Conservation (phyloP, 202 grass and related monocot genomes). For the Zoysia matrella region DNA sequence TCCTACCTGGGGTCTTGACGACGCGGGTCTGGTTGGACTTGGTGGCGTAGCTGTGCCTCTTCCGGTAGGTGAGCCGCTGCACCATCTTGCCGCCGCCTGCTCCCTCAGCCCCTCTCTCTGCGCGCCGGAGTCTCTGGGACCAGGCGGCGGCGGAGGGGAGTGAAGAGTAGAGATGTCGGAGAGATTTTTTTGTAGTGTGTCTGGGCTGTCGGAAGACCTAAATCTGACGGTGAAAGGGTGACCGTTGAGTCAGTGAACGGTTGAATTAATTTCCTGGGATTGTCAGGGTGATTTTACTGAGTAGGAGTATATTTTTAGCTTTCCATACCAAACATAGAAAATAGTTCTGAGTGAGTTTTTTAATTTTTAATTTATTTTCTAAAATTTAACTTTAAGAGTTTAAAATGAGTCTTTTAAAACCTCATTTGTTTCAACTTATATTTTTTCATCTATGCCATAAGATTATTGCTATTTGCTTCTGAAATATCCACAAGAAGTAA, state of each 20-base stretch:
- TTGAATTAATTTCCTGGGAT: background rate
- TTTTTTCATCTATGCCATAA: too few relatives aligned
- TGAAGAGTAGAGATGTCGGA: slow-evolving; percentile 7
- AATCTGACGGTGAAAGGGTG: slow-evolving; percentile 43
- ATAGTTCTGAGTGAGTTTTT: too few relatives aligned
- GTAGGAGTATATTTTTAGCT: too few relatives aligned
- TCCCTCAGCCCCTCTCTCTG: slow-evolving; percentile 27
- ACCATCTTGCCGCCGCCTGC: slow-evolving; percentile 55
- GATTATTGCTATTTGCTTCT: too few relatives aligned
- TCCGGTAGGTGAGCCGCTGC: slow-evolving; percentile 70
- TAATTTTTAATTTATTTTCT: too few relatives aligned
- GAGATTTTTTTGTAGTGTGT: slow-evolving; percentile 33
- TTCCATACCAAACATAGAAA: too few relatives aligned
- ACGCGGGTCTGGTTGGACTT: too few relatives aligned
- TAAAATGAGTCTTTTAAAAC: too few relatives aligned
- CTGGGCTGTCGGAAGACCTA: slow-evolving; percentile 47
- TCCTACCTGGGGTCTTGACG: slow-evolving; percentile 62
- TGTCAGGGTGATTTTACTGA: background rate
- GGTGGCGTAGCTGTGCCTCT: too few relatives aligned
- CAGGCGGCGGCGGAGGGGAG: slow-evolving; percentile 24
- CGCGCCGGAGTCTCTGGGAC: slow-evolving; percentile 25
- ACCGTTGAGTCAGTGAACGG: slow-evolving; percentile 7
- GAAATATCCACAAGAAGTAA: too few relatives aligned
- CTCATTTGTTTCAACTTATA: too few relatives aligned
- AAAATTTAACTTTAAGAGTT: too few relatives aligned